Evolutionary conservation across 371 early-diverging fungal genomes (phyloP).

Genomic region (Actinomortierella ambigua): DNA sequence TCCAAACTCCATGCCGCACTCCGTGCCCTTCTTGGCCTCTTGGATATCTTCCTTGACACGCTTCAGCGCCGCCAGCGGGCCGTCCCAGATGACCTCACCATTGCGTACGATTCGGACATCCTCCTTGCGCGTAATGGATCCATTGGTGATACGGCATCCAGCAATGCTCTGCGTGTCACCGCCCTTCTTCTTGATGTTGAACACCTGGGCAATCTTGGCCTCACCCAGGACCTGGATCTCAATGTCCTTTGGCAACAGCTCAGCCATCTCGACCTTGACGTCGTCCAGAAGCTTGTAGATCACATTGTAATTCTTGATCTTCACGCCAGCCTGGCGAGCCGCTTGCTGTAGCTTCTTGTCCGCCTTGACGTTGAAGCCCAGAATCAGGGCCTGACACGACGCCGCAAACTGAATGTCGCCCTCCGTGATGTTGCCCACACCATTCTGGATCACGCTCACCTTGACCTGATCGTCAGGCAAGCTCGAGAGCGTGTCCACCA

Average conservation of each 20-base stretch:
- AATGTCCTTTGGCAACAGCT: constrained; percentile 79
- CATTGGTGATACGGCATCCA: constrained; percentile 86
- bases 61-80: constrained; percentile 66
- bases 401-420: constrained; percentile 79
- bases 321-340: constrained; percentile 69
- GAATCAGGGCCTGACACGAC: constrained; percentile 67
- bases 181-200: constrained; percentile 76
- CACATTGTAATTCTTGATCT: constrained; percentile 72
- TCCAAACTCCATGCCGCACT: constrained; percentile 92
- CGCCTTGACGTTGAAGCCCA: constrained; percentile 89
- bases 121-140: constrained; percentile 65
- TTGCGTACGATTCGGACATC: constrained; percentile 73
- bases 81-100: constrained; percentile 73
- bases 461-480: constrained; percentile 81
- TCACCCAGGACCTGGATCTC: constrained; percentile 84
- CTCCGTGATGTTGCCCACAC: constrained; percentile 87
- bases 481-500: constrained; percentile 75
- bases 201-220: constrained; percentile 84
- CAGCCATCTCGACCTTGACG: constrained; percentile 76
- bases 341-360: constrained; percentile 72
- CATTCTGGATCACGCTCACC: constrained; percentile 73
- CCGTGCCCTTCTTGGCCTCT: constrained; percentile 88
- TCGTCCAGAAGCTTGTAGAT: constrained; percentile 93
- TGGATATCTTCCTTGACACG: constrained; percentile 88
- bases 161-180: constrained; percentile 65